phyloP scores from a whole-genome alignment of 2,329 filamentous ascomycete genomes.

The Pestalotiopsis sp. region DNA sequence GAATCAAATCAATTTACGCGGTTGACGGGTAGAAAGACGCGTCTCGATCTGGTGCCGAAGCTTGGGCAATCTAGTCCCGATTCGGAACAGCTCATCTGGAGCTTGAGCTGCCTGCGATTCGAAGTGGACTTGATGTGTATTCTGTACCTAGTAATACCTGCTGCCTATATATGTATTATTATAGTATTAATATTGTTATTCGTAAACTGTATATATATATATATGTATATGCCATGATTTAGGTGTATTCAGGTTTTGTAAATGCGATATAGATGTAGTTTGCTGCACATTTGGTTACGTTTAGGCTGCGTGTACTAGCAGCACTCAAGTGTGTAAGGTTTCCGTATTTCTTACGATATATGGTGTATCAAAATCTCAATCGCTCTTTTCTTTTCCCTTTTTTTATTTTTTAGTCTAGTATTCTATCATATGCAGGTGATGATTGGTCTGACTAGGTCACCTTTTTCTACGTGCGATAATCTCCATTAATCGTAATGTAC shows the following conservation, averaged over 20 bases:
- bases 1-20: conserved; percentile 30
- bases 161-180: too few species aligned
- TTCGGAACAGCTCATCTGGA: neutral
- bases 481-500: conserved; percentile 70
- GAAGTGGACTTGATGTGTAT: neutral
- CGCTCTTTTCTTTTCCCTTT: neutral
- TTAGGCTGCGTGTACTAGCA: too few species aligned
- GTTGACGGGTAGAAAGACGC: conserved; percentile 20
- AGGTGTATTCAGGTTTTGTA: too few species aligned
- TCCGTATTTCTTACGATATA: too few species aligned
- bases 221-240: too few species aligned
- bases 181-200: too few species aligned
- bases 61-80: conserved; percentile 7
- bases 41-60: conserved; percentile 11
- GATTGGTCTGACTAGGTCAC: neutral
- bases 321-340: too few species aligned
- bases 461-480: conserved; percentile 59
- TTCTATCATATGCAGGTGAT: neutral
- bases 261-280: too few species aligned
- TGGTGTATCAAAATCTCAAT: neutral
- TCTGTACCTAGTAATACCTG: neutral
- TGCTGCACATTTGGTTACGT: too few species aligned
- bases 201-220: too few species aligned
- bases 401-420: neutral
- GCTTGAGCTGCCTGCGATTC: neutral